Evolutionary conservation across 495 filamentous ascomycete species (phyloP).

Genomic region (Penicillium steckii): DNA sequence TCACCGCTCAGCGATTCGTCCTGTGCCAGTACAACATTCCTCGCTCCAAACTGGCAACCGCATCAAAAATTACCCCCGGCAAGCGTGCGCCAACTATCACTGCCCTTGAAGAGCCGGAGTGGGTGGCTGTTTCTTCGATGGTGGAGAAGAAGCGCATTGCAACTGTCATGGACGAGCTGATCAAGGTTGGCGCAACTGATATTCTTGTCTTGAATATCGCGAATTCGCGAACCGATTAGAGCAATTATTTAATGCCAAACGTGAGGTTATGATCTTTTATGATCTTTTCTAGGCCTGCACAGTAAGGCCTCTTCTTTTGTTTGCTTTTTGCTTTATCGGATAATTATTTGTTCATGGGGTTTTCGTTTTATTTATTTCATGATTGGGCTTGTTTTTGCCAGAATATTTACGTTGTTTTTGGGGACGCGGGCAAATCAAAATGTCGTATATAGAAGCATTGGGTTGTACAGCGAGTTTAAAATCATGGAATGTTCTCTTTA

Average conservation of each 20-base stretch:
- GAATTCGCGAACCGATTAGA: slow-evolving; percentile 67
- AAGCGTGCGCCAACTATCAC: slow-evolving; percentile 93
- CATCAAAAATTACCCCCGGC: slow-evolving; percentile 83
- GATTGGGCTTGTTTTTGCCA: background rate
- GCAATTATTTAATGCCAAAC: background rate
- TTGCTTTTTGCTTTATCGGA: background rate
- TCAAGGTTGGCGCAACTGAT: slow-evolving; percentile 75
- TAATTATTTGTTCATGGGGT: slow-evolving; percentile 10
- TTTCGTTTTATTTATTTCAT: background rate
- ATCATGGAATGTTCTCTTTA: background rate
- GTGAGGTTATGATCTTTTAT: background rate
- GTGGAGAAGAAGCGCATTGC: slow-evolving; percentile 89
- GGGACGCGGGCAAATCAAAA: background rate
- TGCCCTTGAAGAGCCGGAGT: slow-evolving; percentile 79
- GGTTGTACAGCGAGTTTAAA: slow-evolving; percentile 19
- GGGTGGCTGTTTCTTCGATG: slow-evolving; percentile 94
- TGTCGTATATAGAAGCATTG: slow-evolving; percentile 21
- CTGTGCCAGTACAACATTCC: slow-evolving; percentile 95
- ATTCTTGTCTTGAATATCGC: slow-evolving; percentile 85
- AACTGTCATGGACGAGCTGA: slow-evolving; percentile 86
- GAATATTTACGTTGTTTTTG: slow-evolving; percentile 1
- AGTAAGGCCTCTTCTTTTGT: slow-evolving; percentile 4
- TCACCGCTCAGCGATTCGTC: slow-evolving; percentile 92
- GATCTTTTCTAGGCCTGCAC: slow-evolving; percentile 6
- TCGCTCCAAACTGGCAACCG: slow-evolving; percentile 60